A percentile compares a stretch with the other conserved stretches of the same genome.
These are phyloP conservation scores for Fagus sylvatica DNA, from an alignment of 306 rosid genomes.

Conservation along the genomic window DNA sequence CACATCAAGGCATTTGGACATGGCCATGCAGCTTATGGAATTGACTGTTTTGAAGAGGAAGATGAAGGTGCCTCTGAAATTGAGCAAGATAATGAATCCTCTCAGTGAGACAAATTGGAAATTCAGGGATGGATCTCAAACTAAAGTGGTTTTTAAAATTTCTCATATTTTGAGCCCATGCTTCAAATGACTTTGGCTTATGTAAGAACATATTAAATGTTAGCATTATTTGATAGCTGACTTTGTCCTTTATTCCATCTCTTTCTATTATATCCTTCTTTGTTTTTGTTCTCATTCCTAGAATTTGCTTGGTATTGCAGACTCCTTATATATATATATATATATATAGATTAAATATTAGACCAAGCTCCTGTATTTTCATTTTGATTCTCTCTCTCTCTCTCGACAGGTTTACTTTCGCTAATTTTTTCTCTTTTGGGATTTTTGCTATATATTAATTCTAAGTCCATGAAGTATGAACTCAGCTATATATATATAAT, in stretches of 20 bases:
- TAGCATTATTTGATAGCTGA: neutral
- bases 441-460: too few species aligned
- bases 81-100: constrained; percentile 55
- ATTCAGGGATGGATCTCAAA: neutral
- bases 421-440: too few species aligned
- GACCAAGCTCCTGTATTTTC: neutral
- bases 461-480: too few species aligned
- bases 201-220: neutral
- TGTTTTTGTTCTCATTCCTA: neutral
- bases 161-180: constrained; percentile 15
- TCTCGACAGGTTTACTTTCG: neutral
- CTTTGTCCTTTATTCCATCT: neutral
- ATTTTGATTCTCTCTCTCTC: neutral
- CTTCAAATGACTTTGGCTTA: neutral
- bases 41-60: constrained; percentile 65
- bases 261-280: neutral
- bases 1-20: constrained; percentile 88
- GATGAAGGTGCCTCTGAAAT: constrained; percentile 66
- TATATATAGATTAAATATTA: neutral
- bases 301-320: neutral
- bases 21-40: constrained; percentile 72
- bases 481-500: too few species aligned
- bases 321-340: neutral
- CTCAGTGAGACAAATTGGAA: constrained; percentile 21
- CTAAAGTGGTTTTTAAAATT: constrained; percentile 8